These are phyloP conservation scores for Paraleonurus japonicus DNA, from an alignment of 257 asterid genomes.

Conservation along the genomic window DNA sequence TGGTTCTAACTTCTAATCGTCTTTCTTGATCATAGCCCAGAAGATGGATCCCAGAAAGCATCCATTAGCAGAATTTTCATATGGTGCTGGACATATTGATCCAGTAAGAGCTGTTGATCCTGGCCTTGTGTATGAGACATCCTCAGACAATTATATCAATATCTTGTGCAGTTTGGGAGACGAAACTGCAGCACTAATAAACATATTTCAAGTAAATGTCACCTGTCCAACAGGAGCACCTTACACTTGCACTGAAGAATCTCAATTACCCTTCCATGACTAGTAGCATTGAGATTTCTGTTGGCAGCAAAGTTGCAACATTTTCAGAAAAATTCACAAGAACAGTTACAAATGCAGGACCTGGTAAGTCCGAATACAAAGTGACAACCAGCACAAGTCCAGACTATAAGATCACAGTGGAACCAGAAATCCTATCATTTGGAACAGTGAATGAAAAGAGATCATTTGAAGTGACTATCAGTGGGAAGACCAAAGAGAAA, in stretches of 20 bases:
- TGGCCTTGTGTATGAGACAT: slow-evolving; percentile 30
- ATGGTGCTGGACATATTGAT: slow-evolving; percentile 22
- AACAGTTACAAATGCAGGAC: slow-evolving; percentile 21
- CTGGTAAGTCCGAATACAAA: slow-evolving; percentile 13
- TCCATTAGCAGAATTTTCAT: slow-evolving; percentile 23
- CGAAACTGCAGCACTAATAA: not conserved
- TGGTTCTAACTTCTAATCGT: not conserved
- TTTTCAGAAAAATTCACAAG: slow-evolving; percentile 17
- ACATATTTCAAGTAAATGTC: slow-evolving; percentile 4
- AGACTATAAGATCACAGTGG: not conserved
- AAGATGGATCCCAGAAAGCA: slow-evolving; percentile 17
- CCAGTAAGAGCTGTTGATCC: slow-evolving; percentile 28
- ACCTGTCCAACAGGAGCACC: not conserved
- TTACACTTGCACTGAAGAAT: not conserved
- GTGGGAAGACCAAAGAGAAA: slow-evolving; percentile 8
- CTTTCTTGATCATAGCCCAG: slow-evolving; percentile 17
- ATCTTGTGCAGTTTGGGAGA: slow-evolving; percentile 20
- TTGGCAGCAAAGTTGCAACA: not conserved
- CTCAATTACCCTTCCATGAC: slow-evolving; percentile 26
- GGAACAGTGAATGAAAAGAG: slow-evolving; percentile 4
- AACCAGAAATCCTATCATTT: slow-evolving; percentile 3
- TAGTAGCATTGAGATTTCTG: not conserved
- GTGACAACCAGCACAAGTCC: not conserved
- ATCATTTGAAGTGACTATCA: slow-evolving; percentile 15
- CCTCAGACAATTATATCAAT: slow-evolving; percentile 14